These are phyloP conservation scores for Trapa bicornis DNA, from an alignment of 345 rosid genomes.

Conservation along the genomic window DNA sequence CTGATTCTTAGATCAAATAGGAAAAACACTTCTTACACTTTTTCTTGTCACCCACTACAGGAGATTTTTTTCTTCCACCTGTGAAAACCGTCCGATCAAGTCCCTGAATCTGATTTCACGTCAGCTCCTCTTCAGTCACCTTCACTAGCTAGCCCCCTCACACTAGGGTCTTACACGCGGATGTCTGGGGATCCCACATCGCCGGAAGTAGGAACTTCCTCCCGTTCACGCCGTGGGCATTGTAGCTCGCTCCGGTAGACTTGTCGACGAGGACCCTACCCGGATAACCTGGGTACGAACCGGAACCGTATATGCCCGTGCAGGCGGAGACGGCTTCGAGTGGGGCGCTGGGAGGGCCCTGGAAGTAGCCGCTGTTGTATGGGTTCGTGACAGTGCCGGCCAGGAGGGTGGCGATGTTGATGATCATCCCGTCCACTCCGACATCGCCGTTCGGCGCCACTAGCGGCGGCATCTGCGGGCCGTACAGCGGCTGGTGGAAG, in stretches of 20 bases:
- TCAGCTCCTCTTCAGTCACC: neutral
- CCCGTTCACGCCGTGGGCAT: conserved; percentile 51
- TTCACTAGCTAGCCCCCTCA: conserved; percentile 1
- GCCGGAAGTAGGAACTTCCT: conserved; percentile 77
- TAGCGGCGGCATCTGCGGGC: no score
- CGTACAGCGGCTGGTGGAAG: no score
- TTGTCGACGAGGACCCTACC: conserved; percentile 55
- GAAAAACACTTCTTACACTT: no score
- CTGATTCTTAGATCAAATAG: no score
- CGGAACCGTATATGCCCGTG: conserved; percentile 66
- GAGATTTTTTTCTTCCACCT: neutral
- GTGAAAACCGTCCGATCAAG: neutral
- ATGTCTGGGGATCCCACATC: conserved; percentile 74
- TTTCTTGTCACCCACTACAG: no score
- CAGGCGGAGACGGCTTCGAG: conserved; percentile 66
- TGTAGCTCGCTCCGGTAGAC: conserved; percentile 62
- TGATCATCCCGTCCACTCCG: conserved; percentile 48
- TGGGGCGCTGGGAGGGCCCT: conserved; percentile 55
- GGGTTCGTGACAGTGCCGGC: conserved; percentile 78
- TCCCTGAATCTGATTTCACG: neutral
- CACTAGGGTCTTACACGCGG: conserved; percentile 41
- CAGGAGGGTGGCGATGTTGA: conserved; percentile 61
- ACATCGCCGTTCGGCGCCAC: no score
- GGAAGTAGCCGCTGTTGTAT: conserved; percentile 52
- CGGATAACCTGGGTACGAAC: conserved; percentile 75